A percentile compares a stretch with the other conserved stretches of the same genome.
Conservation (phyloP, 2,329 filamentous ascomycete genomes). For the Aphanocladium album region DNA sequence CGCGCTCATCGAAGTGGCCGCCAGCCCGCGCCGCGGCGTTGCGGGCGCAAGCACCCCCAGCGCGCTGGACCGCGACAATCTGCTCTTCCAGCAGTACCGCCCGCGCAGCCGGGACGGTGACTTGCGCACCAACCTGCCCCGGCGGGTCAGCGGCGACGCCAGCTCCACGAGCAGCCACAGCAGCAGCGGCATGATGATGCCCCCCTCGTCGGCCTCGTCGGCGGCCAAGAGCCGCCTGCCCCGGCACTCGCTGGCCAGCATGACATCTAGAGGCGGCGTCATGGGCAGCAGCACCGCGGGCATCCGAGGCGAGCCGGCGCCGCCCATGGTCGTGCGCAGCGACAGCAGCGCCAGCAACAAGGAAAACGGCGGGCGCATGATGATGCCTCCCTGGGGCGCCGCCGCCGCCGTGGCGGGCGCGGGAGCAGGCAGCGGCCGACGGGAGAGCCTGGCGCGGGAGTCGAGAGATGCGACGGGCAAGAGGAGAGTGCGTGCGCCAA, state of each 20-base stretch:
- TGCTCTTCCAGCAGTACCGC: constrained; percentile 31
- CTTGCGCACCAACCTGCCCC: constrained; percentile 36
- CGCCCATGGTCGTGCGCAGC: constrained; percentile 31
- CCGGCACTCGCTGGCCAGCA: constrained; percentile 30
- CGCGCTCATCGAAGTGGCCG: constrained; percentile 49
- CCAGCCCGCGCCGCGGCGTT: constrained; percentile 39
- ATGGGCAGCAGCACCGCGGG: constrained; percentile 15
- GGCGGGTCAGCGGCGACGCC: constrained; percentile 39
- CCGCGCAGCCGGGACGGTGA: constrained; percentile 38
- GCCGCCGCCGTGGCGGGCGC: constrained; percentile 16
- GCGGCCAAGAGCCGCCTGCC: constrained; percentile 35
- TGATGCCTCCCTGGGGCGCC: constrained; percentile 13
- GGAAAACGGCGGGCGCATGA: constrained; percentile 26
- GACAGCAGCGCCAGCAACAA: constrained; percentile 37
- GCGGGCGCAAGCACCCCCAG: constrained; percentile 29
- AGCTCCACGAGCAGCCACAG: constrained; percentile 20
- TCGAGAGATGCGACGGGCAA: background rate
- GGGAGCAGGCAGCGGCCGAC: background rate
- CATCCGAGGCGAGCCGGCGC: constrained; percentile 18
- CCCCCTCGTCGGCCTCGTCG: background rate
- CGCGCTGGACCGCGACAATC: constrained; percentile 3
- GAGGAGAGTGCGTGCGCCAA: constrained; percentile 5
- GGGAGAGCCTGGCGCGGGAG: background rate
- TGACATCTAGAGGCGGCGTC: constrained; percentile 20
- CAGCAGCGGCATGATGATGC: constrained; percentile 8